These are phyloP conservation scores for Fusarium sp. DNA, from an alignment of 2,329 filamentous ascomycete species.

Conservation along the genomic window DNA sequence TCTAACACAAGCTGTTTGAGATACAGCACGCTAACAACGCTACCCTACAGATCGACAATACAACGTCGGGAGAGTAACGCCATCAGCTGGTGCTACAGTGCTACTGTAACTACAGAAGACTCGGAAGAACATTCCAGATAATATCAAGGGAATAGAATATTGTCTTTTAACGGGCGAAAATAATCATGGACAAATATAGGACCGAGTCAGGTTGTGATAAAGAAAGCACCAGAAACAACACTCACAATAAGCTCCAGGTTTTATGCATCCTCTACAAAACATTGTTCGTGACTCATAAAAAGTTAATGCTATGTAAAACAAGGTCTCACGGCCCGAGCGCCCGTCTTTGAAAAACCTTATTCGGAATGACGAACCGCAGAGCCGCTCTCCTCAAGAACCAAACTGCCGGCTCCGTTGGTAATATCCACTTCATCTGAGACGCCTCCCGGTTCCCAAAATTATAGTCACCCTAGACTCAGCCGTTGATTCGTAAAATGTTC, in stretches of 20 bases:
- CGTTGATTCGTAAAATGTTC: not conserved
- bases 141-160: not conserved
- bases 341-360: not conserved
- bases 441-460: not conserved
- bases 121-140: not conserved
- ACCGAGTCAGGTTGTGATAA: no score
- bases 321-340: not conserved
- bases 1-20: slow-evolving; percentile 26
- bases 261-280: not conserved
- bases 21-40: not conserved
- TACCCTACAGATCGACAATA: slow-evolving; percentile 20
- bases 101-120: not conserved
- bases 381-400: not conserved
- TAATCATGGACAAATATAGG: fast-evolving
- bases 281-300: not conserved
- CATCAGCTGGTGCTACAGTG: not conserved
- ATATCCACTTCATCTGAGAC: not conserved
- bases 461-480: not conserved
- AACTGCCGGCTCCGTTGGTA: not conserved
- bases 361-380: slow-evolving; percentile 8
- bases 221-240: not conserved
- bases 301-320: not conserved
- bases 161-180: not conserved
- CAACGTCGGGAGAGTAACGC: not conserved
- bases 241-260: not conserved